Base-by-base conservation (phyloP, 805 yeast species). In the Wickerhamiella spandovensis region DNA sequence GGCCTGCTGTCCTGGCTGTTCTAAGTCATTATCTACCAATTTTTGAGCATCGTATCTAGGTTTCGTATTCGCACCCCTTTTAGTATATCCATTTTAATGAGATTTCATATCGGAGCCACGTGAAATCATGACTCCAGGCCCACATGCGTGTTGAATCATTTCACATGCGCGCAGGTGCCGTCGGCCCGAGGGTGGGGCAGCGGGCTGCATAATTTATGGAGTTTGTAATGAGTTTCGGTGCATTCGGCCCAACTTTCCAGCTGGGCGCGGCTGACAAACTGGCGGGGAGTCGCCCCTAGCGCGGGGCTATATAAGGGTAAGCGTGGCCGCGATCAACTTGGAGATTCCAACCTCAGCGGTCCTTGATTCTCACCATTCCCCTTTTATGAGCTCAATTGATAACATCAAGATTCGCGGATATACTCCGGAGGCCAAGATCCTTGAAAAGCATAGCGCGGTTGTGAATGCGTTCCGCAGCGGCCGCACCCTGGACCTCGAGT, bases 401-500 rank as follows among this genome's bases (percentile, higher is more conserved):
- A 15, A 22, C 32, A 13, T 43, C 20, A 23, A 23, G 45, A 21
- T 23, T 6, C 45, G 45, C 13, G 45, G n/a, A 2, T 43, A 43
- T 15, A 43, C 45, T 4, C 18, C 23, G 5, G 21, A 22, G 21
- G 32, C 23, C 7, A 43, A 43, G 20, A 44, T 44, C 23, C 23
- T 17, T 2, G 46, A 24, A 17, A 44, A 44, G 24, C 18, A 28
- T 38, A 17, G 23, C 15, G 23, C 38, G 4, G 15, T 81, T 12
- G 64, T 64, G 5, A 55, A 61, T 5, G 66, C 73, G 2, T 82
- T 73, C 64, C 59, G 61, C 25, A 55, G 67, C 7, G 73, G 74
- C 50, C 75, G 75, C 56, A 70, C 77, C 3, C 74, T 71, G 55
- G 65, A 77, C n/a, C 54, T 81, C 47, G 76, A 72, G 53, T 74